Evolutionary conservation across 192 early-diverging fungal species (phyloP), one percentile per base, ranked within the genome.

Genomic region (Linnemannia zychae): DNA sequence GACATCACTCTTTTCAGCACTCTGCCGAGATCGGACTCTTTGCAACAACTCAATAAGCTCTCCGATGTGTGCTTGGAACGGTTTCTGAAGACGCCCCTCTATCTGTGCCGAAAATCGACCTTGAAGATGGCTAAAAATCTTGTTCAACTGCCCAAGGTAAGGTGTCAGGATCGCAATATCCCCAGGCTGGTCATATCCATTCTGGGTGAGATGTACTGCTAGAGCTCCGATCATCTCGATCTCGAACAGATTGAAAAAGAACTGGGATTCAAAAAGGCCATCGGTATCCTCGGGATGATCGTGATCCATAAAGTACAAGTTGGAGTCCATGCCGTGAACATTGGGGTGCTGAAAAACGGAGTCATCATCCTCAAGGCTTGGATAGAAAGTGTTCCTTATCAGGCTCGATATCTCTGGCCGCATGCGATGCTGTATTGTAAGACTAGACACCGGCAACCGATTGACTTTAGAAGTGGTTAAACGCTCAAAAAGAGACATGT

Each of bases 91-190:
- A 11, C 75, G 67, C 48, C 75, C 79, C 18, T 86, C 71, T 31
- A 86, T 28, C 13, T 72, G 36, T 7, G 86, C 31, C 20, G 12
- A 24, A 52, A 79, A 71, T 13, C 40, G 24, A 34, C 49, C 40
- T 0, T 66, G 28, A 9, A 87, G 52, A 2, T 49, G 69, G 18
- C 86, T 76, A 34, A 72, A 76, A 13, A 91, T 78, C 49, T 87
- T 87, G 4, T 78, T 53, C 11, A 82, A 76, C 24, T 91, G 91
- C 5, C 88, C 88, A 9, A 88, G 57, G 52, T 91, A 91, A 31
- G 88, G 88, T 17, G 91, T 91, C 46, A 91, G 76, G n/a, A 91
- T 83, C 0, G 88, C 84, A 47, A 91, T 91, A 37, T 88, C 82
- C 1, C 74, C 78, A 0, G 74, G 74, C 22, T 74, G 65, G n/a